phyloP scores from a whole-genome alignment of 2,329 filamentous ascomycete species.

The Torrubiella hemipterigena region DNA sequence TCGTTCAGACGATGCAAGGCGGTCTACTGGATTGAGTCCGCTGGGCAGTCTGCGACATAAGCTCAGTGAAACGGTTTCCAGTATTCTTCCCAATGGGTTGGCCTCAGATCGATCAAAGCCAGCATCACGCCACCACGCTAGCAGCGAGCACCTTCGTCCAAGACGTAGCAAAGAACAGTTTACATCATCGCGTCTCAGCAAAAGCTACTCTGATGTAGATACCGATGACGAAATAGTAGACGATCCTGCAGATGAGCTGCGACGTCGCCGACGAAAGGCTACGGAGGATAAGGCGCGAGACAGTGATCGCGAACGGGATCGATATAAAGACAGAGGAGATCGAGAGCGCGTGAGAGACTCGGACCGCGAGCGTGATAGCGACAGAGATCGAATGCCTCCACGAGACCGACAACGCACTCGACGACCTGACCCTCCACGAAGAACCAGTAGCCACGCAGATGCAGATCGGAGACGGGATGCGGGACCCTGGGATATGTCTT shows the following conservation, averaged over 20 bases:
- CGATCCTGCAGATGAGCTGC: constrained; percentile 20
- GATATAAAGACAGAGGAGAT: too few species aligned
- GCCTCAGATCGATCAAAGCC: constrained; percentile 22
- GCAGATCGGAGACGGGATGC: constrained; percentile 28
- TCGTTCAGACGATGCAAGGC: constrained; percentile 23
- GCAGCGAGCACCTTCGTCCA: constrained; percentile 15
- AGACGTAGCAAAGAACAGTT: constrained; percentile 28
- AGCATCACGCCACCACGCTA: constrained; percentile 19
- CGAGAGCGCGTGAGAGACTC: constrained; percentile 25
- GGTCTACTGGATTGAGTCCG: constrained; percentile 22
- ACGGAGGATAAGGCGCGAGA: constrained; percentile 19
- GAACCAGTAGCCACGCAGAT: constrained; percentile 39
- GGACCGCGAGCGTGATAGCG: constrained; percentile 22
- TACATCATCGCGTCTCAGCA: constrained; percentile 25
- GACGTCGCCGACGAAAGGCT: constrained; percentile 12
- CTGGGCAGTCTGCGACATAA: constrained; percentile 29
- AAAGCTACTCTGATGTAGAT: constrained; percentile 27
- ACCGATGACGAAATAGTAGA: constrained; percentile 22
- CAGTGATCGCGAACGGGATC: constrained; percentile 25
- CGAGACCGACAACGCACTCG: constrained; percentile 22
- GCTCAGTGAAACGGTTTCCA: constrained; percentile 30
- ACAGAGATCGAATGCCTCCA: constrained; percentile 17
- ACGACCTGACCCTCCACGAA: constrained; percentile 27
- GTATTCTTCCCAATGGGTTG: constrained; percentile 26
- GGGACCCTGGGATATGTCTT: constrained; percentile 19